A percentile compares a stretch with the other conserved stretches of the same genome.
These are phyloP conservation scores for Ettlia oleoabundans DNA, from an alignment of 139 green algal genomes.

Conservation along the genomic window DNA sequence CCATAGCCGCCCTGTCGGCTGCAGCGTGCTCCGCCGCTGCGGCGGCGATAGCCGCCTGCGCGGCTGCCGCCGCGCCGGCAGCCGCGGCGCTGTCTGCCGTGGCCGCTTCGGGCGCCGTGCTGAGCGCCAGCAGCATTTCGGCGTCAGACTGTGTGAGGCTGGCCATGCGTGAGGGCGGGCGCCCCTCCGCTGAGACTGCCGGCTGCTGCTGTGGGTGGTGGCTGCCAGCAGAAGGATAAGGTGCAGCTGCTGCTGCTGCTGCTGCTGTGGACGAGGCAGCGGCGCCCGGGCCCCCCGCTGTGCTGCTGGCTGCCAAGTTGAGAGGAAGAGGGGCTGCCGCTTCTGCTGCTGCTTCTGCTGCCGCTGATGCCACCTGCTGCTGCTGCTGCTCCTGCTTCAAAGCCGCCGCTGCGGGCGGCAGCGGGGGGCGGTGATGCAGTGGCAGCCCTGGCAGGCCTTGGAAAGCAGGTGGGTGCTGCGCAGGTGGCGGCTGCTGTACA, in stretches of 20 bases:
- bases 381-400: constrained; percentile 4
- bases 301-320: too few relatives aligned
- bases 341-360: neutral
- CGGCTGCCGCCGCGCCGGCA: neutral
- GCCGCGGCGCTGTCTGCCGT: neutral
- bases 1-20: neutral
- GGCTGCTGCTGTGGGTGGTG: too few relatives aligned
- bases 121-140: constrained; percentile 17
- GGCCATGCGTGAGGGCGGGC: too few relatives aligned
- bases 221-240: too few relatives aligned
- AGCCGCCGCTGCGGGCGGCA: neutral
- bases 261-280: neutral
- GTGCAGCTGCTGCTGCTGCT: neutral
- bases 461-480: too few relatives aligned
- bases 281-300: too few relatives aligned
- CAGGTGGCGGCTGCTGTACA: too few relatives aligned
- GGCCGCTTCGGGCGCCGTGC: neutral
- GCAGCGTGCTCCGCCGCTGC: constrained; percentile 12
- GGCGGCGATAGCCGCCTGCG: neutral
- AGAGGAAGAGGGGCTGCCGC: too few relatives aligned
- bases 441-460: too few relatives aligned
- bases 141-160: constrained; percentile 15
- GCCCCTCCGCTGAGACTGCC: too few relatives aligned
- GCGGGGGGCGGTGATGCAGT: neutral
- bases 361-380: neutral